Evolutionary conservation across 345 rosid species (phyloP).

Genomic region (Lepidium sativum): DNA sequence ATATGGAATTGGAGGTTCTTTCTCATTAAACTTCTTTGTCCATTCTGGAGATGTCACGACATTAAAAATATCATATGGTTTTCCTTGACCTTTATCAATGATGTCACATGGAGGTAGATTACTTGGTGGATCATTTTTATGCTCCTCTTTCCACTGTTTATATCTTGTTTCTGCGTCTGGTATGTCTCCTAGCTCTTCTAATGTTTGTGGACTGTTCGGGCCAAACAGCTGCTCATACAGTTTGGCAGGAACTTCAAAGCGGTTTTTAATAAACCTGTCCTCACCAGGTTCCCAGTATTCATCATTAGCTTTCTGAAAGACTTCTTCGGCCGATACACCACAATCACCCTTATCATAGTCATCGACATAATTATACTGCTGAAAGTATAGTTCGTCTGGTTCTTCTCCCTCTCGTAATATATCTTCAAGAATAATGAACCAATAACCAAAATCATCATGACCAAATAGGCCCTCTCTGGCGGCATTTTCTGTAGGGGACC

Average conservation of each 20-base stretch:
- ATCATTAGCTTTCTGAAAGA: constrained; percentile 70
- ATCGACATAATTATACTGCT: constrained; percentile 80
- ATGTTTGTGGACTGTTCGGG: constrained; percentile 83
- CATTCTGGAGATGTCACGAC: constrained; percentile 44
- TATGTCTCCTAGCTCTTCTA: constrained; percentile 70
- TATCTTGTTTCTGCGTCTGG: constrained; percentile 80
- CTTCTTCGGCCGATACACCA: constrained; percentile 62
- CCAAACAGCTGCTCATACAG: constrained; percentile 87
- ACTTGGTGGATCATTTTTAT: constrained; percentile 85
- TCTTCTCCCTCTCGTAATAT: constrained; percentile 75
- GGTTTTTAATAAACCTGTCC: constrained; percentile 66
- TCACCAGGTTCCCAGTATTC: constrained; percentile 99
- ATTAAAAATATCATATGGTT: constrained; percentile 63
- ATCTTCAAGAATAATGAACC: constrained; percentile 91
- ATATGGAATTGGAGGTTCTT: constrained; percentile 72
- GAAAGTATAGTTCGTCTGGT: constrained; percentile 89
- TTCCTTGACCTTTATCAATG: constrained; percentile 70
- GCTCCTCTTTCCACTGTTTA: constrained; percentile 65
- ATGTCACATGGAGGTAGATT: constrained; percentile 73
- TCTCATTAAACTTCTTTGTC: constrained; percentile 59
- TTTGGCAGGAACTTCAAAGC: constrained; percentile 81
- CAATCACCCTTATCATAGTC: constrained; percentile 92
- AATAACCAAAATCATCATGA: constrained; percentile 90
- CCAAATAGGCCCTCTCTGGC: constrained; percentile 86
- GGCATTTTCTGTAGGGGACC: constrained; percentile 81